Evolutionary conservation across 768 basidiomycete genomes (phyloP), one percentile per base, ranked within the genome.

Genomic region (Mycena leptocephala): DNA sequence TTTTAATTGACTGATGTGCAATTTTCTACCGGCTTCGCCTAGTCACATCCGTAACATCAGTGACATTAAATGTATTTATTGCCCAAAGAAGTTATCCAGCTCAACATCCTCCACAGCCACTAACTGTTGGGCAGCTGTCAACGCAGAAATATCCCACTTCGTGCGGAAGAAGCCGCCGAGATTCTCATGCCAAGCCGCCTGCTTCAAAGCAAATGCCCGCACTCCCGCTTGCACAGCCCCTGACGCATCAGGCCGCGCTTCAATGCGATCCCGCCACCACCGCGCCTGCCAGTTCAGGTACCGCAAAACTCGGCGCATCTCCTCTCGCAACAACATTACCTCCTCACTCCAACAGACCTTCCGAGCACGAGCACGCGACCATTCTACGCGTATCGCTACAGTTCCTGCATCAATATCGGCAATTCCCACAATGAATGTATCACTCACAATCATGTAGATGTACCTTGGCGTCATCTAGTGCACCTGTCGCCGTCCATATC

Each of bases 311-410:
- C 69, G 22, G 11, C 68, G 46, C 72, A 78, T 78, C 59, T 80
- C 79, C 28, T 76, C 79, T 18, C 69, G 53, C 66, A 79, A 46
- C 32, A 78, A 35, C n/a, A 41, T 11, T 1, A 79, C 76, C 72
- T 80, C 78, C 51, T 80, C 79, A n/a, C n/a, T n/a, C n/a, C n/a
- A n/a, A n/a, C n/a, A n/a, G n/a, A 41, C 5, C 39, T 41, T 41
- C 11, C 39, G 16, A 1, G 39, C 39, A 41, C 39, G 39, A 10
- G 39, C 39, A 41, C 5, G 5, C 11, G 11, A 41, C 39, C 39
- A 41, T 41, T 41, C 39, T 1, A 41, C 39, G 39, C 39, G 39
- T 10, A 41, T 41, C 39, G 39, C 39, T 41, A 41, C 16, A 41
- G 39, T 16, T 10, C 39, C 39, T 10, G 16, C 39, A 41, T 16